Base-by-base conservation (phyloP, 2,329 filamentous ascomycete species). In the Fusarium miscanthi region DNA sequence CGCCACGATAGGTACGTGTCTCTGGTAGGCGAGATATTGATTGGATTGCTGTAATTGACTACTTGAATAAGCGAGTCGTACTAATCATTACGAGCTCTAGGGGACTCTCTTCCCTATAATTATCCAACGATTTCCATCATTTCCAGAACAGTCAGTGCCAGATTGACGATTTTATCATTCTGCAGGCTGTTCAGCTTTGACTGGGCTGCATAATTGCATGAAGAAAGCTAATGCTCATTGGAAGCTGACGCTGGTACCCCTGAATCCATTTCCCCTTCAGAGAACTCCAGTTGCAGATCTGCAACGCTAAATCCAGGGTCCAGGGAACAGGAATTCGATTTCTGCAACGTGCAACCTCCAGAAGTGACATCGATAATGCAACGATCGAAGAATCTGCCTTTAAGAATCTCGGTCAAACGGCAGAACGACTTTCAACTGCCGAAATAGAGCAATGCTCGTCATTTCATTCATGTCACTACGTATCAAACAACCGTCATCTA, bases 261-360 rank as follows among this genome's bases (percentile, higher is more conserved):
- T 74, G 70, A 68, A 63, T 49, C 41, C 31, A n/a, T 48, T n/a
- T 64, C 41, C 42, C 51, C 42, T 57, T 57, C 41, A 59, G 37
- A 66, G 40, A 35, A 51, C 21, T 48, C 45, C 45, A 59, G 54
- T 67, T 38, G 33, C 43, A 48, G 70, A 73, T 73, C 70, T 52
- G 41, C 70, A 72, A 63, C 67, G 58, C 70, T 73, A 73, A 74
- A 73, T 74, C 43, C 63, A 72, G 70, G 70, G 70, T 72, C 63
- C 51, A 67, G 41, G 31, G 48, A 25, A 33, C 30, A 53, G 42
- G 41, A 48, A 57, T 56, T 49, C 21, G 33, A 42, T 54, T 53
- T 63, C 49, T 41, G 43, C 27, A 52, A 43, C n/a, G n/a, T 53
- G n/a, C 17, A 35, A 14, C 40, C 14, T 21, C 35, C 21, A 38